Conservation (phyloP, 768 basidiomycete species). For the Pisolithus microcarpus region DNA sequence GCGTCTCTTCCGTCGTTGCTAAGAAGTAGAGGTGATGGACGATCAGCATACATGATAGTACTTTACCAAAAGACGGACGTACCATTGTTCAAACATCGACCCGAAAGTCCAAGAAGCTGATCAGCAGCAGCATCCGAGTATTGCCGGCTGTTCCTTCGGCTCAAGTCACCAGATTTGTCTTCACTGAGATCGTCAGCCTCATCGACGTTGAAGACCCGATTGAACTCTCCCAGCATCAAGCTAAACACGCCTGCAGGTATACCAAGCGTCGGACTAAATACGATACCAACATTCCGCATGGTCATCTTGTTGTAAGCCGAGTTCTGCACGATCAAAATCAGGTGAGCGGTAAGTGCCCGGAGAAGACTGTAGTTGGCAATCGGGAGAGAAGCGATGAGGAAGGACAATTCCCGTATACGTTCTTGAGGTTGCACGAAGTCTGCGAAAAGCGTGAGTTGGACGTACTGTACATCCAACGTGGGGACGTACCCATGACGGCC, state of each 20-base stretch:
- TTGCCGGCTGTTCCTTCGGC: conserved; percentile 74
- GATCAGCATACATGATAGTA: neutral
- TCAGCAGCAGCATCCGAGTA: conserved; percentile 83
- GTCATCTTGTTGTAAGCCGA: conserved; percentile 94
- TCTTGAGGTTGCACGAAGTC: conserved; percentile 88
- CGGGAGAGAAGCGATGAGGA: conserved; percentile 84
- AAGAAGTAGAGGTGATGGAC: conserved; percentile 1
- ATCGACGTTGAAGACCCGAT: conserved; percentile 85
- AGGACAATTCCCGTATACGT: conserved; percentile 78
- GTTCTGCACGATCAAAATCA: conserved; percentile 93
- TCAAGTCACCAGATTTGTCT: conserved; percentile 33
- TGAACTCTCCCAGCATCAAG: conserved; percentile 89
- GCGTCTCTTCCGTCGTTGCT: conserved; percentile 51
- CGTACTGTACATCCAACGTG: conserved; percentile 1
- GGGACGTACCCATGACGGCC: conserved; percentile 75
- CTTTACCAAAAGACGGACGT: conserved; percentile 20
- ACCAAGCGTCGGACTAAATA: conserved; percentile 94
- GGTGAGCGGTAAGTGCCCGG: conserved; percentile 88
- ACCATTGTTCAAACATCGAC: conserved; percentile 57
- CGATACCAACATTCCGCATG: conserved; percentile 96
- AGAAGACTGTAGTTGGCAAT: conserved; percentile 90
- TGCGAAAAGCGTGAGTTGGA: conserved; percentile 26
- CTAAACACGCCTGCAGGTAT: conserved; percentile 97
- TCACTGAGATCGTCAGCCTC: conserved; percentile 20
- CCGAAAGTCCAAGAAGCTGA: conserved; percentile 68